Conservation (phyloP, 148 eudicot genomes). For the Vaccinium myrtillus region DNA sequence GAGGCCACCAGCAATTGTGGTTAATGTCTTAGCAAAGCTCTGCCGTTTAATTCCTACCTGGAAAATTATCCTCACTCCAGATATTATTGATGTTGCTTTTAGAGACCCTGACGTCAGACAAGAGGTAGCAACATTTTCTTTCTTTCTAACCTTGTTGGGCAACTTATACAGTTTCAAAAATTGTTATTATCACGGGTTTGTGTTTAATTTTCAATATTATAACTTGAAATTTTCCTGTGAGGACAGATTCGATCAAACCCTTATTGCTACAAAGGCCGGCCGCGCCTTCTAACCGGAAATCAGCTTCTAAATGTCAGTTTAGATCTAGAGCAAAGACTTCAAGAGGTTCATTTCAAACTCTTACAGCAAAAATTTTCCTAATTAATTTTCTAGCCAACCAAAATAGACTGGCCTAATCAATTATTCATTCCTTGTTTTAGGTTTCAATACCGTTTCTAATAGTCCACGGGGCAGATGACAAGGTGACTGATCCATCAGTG, state of each 20-base stretch:
- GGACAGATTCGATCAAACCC: constrained; percentile 64
- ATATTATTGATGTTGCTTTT: constrained; percentile 70
- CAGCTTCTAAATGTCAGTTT: constrained; percentile 49
- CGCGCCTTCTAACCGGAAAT: constrained; percentile 60
- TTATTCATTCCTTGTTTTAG: constrained; percentile 16
- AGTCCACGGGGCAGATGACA: constrained; percentile 66
- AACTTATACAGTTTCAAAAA: too few relatives aligned
- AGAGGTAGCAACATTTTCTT: constrained; percentile 35
- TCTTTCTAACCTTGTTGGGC: too few relatives aligned
- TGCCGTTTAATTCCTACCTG: constrained; percentile 60
- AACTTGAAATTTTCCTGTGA: background rate
- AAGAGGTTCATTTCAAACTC: constrained; percentile 42
- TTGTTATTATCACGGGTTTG: too few relatives aligned
- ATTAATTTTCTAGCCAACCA: background rate
- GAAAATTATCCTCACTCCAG: constrained; percentile 71
- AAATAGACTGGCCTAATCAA: background rate
- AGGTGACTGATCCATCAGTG: too few relatives aligned
- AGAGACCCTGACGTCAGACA: constrained; percentile 4
- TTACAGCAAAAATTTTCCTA: background rate
- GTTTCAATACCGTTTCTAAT: constrained; percentile 56
- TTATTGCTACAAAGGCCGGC: constrained; percentile 75
- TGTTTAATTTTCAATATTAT: too few relatives aligned
- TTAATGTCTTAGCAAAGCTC: constrained; percentile 42
- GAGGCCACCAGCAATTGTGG: constrained; percentile 55
- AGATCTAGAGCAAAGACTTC: constrained; percentile 57